phyloP scores from a whole-genome alignment of 1,139 yeast genomes.

The Lipomyces yarrowii region DNA sequence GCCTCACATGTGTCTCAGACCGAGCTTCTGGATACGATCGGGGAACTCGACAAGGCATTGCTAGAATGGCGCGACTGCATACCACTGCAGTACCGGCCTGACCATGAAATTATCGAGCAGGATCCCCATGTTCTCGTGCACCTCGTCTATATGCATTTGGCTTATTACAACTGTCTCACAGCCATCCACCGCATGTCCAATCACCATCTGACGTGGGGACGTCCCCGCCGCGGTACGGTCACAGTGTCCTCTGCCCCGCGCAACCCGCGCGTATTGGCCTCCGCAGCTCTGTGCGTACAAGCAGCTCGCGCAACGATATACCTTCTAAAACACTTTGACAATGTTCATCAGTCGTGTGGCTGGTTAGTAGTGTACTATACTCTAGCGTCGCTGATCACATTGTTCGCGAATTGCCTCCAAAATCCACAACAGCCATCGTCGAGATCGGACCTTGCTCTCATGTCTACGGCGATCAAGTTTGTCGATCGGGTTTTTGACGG shows the following conservation, averaged over 20 bases:
- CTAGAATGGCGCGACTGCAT: constrained; percentile 27
- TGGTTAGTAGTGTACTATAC: constrained; percentile 24
- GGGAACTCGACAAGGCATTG: constrained; percentile 28
- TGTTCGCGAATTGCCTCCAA: constrained; percentile 31
- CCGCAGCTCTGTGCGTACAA: constrained; percentile 34
- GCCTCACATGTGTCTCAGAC: constrained; percentile 18
- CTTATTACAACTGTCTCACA: constrained; percentile 29
- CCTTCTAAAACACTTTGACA: constrained; percentile 24
- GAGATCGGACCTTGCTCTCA: constrained; percentile 30
- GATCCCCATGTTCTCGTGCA: constrained; percentile 13
- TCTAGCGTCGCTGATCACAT: constrained; percentile 24
- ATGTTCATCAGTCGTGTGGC: constrained; percentile 20
- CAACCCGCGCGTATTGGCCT: constrained; percentile 33
- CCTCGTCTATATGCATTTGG: constrained; percentile 24
- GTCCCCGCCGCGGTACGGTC: background rate
- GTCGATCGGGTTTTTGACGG: constrained; percentile 9
- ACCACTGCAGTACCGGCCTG: constrained; percentile 28
- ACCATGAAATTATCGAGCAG: constrained; percentile 23
- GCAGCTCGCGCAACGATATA: constrained; percentile 32
- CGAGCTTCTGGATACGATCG: constrained; percentile 26
- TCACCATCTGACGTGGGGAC: constrained; percentile 30
- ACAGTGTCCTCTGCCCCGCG: constrained; percentile 8
- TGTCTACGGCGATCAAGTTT: constrained; percentile 22
- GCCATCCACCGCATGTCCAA: constrained; percentile 32
- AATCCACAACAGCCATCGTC: constrained; percentile 32